Evolutionary conservation across 805 yeast genomes (phyloP).

Genomic region (Osmozyma mogii): DNA sequence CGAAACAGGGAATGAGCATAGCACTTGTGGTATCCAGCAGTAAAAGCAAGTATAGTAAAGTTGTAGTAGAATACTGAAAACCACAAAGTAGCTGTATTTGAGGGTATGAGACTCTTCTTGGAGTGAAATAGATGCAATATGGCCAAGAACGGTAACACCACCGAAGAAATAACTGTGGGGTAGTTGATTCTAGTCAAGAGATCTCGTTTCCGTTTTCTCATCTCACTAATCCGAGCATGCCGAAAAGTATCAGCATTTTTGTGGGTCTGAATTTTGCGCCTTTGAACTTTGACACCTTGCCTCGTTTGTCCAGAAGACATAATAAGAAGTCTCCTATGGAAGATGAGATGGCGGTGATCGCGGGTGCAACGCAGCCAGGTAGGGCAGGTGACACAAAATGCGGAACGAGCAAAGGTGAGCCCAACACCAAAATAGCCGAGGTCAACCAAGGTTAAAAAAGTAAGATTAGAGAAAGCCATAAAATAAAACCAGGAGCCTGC

Average conservation of each 20-base stretch:
- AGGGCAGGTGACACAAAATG: too few species aligned
- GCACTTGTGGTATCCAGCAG: constrained; percentile 36
- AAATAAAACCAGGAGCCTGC: too few species aligned
- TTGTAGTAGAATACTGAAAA: constrained; percentile 26
- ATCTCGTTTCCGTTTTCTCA: constrained; percentile 28
- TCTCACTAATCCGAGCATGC: constrained; percentile 25
- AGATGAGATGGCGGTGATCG: too few species aligned
- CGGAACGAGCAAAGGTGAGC: too few species aligned
- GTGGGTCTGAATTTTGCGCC: constrained; percentile 13
- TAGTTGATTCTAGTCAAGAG: constrained; percentile 31
- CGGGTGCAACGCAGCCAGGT: too few species aligned
- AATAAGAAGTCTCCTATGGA: too few species aligned
- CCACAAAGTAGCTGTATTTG: constrained; percentile 24
- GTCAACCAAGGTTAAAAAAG: too few species aligned
- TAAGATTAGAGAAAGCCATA: too few species aligned
- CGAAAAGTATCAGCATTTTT: constrained; percentile 19
- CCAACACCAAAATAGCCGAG: too few species aligned
- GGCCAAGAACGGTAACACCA: constrained; percentile 26
- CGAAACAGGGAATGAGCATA: constrained; percentile 34
- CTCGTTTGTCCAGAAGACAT: too few species aligned
- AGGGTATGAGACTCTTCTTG: constrained; percentile 18
- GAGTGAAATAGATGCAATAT: constrained; percentile 18
- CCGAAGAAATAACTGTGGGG: constrained; percentile 23
- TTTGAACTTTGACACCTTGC: constrained; percentile 17
- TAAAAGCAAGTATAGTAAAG: constrained; percentile 32